Evolutionary conservation across 352 stramenopile genomes (phyloP).

Genomic region (Globisporangium megalacanthum): DNA sequence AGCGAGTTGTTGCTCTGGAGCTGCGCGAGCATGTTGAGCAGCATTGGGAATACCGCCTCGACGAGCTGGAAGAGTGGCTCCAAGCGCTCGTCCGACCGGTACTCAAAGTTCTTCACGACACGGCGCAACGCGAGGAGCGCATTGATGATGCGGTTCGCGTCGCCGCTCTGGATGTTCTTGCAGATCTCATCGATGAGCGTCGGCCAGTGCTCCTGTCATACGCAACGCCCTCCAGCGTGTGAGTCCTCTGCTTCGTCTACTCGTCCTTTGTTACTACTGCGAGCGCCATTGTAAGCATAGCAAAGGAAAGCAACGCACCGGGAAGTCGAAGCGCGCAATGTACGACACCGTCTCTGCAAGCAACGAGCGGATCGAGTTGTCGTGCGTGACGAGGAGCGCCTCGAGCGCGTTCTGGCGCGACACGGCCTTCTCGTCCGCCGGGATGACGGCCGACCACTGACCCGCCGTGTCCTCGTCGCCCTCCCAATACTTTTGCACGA

Average conservation of each 20-base stretch:
- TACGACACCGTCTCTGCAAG: conserved; percentile 93
- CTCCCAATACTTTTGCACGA: conserved; percentile 94
- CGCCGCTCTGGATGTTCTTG: conserved; percentile 87
- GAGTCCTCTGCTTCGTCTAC: neutral
- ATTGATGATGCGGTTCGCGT: conserved; percentile 83
- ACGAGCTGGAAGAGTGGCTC: conserved; percentile 92
- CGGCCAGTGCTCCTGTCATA: conserved; percentile 79
- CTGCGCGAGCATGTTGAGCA: conserved; percentile 89
- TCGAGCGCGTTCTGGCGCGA: conserved; percentile 73
- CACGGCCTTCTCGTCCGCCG: conserved; percentile 57
- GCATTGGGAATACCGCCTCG: conserved; percentile 89
- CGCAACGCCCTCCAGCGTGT: neutral
- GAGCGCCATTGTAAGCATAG: neutral
- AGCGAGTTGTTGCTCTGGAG: conserved; percentile 79
- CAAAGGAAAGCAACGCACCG: conserved; percentile 27
- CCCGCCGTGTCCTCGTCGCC: conserved; percentile 65
- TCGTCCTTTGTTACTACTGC: neutral
- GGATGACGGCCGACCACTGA: conserved; percentile 64
- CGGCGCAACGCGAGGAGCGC: conserved; percentile 94
- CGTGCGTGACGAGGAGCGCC: conserved; percentile 79
- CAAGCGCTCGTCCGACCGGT: conserved; percentile 89
- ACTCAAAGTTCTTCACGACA: conserved; percentile 98
- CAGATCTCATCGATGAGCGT: conserved; percentile 86
- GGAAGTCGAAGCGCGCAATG: conserved; percentile 95
- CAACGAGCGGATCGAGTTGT: conserved; percentile 88